Conservation (phyloP, 1,139 yeast species). For the Hanseniaspora gamundiae region DNA sequence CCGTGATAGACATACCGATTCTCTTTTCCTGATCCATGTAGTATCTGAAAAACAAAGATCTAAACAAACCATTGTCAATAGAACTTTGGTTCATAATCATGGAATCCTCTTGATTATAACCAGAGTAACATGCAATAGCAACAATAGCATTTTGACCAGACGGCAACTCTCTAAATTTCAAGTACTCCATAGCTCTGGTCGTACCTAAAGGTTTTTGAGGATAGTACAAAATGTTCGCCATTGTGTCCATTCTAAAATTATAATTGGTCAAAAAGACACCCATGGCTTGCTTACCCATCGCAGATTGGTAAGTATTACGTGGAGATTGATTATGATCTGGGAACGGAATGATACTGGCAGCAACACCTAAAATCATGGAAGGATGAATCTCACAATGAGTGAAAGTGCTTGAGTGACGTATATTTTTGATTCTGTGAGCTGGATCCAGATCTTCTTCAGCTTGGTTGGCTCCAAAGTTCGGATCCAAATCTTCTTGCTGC, state of each 20-base stretch:
- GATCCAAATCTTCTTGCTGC: conserved; percentile 93
- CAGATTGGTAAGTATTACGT: conserved; percentile 97
- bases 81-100: conserved; percentile 99
- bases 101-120: conserved; percentile 99
- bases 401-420: conserved; percentile 67
- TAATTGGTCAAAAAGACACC: conserved; percentile 97
- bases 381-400: conserved; percentile 99
- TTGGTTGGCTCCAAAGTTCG: conserved; percentile 43
- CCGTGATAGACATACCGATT: conserved; percentile 95
- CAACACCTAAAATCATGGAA: conserved; percentile 97
- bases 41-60: conserved; percentile 91
- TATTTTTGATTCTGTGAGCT: conserved; percentile 79
- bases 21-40: conserved; percentile 98
- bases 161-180: conserved; percentile 94
- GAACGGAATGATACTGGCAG: conserved; percentile 97
- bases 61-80: conserved; percentile 89
- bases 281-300: conserved; percentile 99
- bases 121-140: conserved; percentile 95
- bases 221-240: conserved; percentile 94
- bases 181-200: conserved; percentile 95
- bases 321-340: conserved; percentile 99
- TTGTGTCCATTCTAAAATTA: conserved; percentile 96
- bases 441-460: conserved; percentile 32
- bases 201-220: conserved; percentile 99
- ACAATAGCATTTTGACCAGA: conserved; percentile 99